Evolutionary conservation across 2,329 filamentous ascomycete species (phyloP).

Genomic region (Teratosphaeria nubilosa): DNA sequence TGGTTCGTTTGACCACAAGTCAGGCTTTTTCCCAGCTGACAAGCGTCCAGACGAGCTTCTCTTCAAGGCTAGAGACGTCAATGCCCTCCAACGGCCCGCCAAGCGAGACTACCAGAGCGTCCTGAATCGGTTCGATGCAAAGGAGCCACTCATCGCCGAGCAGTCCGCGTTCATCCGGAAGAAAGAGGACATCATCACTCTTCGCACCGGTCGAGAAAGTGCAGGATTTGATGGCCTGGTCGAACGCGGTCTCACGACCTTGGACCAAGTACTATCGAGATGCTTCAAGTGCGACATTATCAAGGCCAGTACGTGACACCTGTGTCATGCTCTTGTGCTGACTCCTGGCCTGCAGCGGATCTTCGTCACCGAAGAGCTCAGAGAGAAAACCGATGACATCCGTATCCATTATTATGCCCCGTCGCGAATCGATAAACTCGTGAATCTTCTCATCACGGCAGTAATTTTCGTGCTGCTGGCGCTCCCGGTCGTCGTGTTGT

Average conservation of each 20-base stretch:
- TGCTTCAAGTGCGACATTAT: slow-evolving; percentile 18
- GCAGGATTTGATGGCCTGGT: slow-evolving; percentile 34
- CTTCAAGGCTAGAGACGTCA: slow-evolving; percentile 28
- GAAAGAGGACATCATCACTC: slow-evolving; percentile 32
- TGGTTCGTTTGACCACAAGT: slow-evolving; percentile 10
- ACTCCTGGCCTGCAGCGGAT: slow-evolving; percentile 20
- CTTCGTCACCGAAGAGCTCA: slow-evolving; percentile 30
- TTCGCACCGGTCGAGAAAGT: slow-evolving; percentile 31
- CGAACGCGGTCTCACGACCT: slow-evolving; percentile 18
- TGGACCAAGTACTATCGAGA: no score
- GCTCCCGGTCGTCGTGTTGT: slow-evolving; percentile 32
- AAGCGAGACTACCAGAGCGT: slow-evolving; percentile 32
- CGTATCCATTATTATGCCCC: slow-evolving; percentile 29
- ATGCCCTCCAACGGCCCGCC: slow-evolving; percentile 30
- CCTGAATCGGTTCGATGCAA: slow-evolving; percentile 27
- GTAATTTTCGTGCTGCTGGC: slow-evolving; percentile 34
- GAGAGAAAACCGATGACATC: slow-evolving; percentile 26
- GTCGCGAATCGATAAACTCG: slow-evolving; percentile 29
- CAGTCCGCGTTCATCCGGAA: slow-evolving; percentile 30
- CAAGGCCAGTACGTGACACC: slow-evolving; percentile 4
- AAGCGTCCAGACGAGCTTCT: slow-evolving; percentile 25
- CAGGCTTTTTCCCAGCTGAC: background rate
- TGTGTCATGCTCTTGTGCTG: no score
- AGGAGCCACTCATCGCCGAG: no score
- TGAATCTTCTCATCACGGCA: slow-evolving; percentile 33